A percentile compares a stretch with the other conserved stretches of the same genome.
Conservation (phyloP, 164 flowering plant species). For the Chimonanthus praecox region DNA sequence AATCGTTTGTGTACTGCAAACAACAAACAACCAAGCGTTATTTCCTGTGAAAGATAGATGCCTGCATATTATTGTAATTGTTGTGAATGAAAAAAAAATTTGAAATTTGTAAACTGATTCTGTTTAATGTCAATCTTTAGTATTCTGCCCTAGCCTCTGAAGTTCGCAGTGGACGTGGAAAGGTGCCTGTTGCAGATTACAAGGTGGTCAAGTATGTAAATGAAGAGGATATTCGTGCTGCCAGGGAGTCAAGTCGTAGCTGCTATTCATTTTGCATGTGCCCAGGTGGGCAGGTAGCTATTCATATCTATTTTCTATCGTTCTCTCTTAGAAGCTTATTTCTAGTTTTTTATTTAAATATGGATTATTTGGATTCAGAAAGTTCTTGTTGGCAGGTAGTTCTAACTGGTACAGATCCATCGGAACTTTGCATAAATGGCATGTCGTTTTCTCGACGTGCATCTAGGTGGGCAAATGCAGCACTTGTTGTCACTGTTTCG, state of each 20-base stretch:
- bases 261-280: constrained; percentile 99
- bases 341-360: neutral
- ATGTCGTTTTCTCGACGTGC: constrained; percentile 98
- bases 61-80: too few species aligned
- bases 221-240: constrained; percentile 22
- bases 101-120: constrained; percentile 6
- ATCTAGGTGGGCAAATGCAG: constrained; percentile 99
- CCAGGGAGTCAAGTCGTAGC: constrained; percentile 41
- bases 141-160: constrained; percentile 69
- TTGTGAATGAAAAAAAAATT: neutral
- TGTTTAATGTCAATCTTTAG: constrained; percentile 32
- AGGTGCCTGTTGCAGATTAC: constrained; percentile 97
- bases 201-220: constrained; percentile 66
- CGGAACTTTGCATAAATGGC: constrained; percentile 94
- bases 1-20: neutral
- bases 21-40: too few species aligned
- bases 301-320: neutral
- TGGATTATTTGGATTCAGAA: neutral
- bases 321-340: neutral
- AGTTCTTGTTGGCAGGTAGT: constrained; percentile 62
- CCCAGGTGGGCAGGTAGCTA: constrained; percentile 96
- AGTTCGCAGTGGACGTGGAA: constrained; percentile 79
- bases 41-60: too few species aligned
- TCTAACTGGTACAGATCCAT: constrained; percentile 86
- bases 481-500: constrained; percentile 82